Evolutionary conservation across 768 basidiomycete species (phyloP), one percentile per base, ranked within the genome.

Genomic region (Boletales sp.): DNA sequence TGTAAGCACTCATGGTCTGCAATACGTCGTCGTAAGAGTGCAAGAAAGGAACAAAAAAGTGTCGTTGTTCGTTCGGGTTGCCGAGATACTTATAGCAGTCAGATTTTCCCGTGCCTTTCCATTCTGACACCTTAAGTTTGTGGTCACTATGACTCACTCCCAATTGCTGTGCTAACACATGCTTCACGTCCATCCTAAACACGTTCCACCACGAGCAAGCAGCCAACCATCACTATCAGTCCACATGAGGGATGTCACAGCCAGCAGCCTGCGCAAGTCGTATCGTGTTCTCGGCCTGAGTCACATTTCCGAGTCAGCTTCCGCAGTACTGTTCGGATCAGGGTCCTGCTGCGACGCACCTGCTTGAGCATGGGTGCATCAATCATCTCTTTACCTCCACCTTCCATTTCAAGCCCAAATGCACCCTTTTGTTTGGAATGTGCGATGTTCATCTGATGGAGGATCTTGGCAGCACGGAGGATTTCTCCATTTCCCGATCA

Each of bases 291-390:
- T 79, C 65, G 5, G 80, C 79, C 79, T 80, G 21, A 21, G 46
- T 18, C 37, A 38, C 4, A 49, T 21, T 4, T 39, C 41, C 21
- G 48, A 40, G 19, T 10, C 30, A 43, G 34, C 38, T 40, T 33
- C 49, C 43, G 6, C 14, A 34, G 10, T 21, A 2, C 21, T 21
- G 21, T 21, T 21, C 21, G 21, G 21, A 21, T 21, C 21, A 21
- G 21, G 21, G 21, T 21, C 21, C 21, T 21, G 21, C 21, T 21
- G 21, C 21, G 21, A 54, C 37, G 48, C 38, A 55, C 31, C 78
- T 90, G 89, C 64, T 89, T 87, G 38, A 94, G 72, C 86, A 95
- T 91, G 0, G 92, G 92, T 8, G 87, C 87, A 65, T 95, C 92
- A 33, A 94, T 86, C 92, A 94, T 94, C 61, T 86, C 83, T 42